These are phyloP conservation scores for Moniliella sp. DNA, from an alignment of 1,284 basidiomycete species.

Conservation along the genomic window DNA sequence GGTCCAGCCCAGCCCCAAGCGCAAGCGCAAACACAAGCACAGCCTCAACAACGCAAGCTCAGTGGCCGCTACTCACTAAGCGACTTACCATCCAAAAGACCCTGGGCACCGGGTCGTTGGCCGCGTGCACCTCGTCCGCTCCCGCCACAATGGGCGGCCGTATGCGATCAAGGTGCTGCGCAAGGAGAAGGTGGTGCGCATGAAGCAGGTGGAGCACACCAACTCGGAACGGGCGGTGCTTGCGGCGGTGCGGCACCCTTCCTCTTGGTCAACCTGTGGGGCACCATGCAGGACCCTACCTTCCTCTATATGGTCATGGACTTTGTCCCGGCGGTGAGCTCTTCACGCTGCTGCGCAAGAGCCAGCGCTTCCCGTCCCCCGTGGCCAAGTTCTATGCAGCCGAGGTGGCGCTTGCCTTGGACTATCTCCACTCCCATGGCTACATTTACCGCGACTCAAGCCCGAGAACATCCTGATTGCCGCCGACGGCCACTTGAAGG, in stretches of 20 bases:
- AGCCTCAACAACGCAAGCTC: too few species aligned
- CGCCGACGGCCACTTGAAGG: slow-evolving; percentile 85
- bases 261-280: slow-evolving; percentile 96
- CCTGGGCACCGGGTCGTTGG: slow-evolving; percentile 30
- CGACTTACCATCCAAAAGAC: slow-evolving; percentile 27
- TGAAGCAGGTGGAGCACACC: slow-evolving; percentile 94
- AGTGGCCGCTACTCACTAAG: slow-evolving; percentile 25
- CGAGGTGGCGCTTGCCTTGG: slow-evolving; percentile 80
- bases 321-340: slow-evolving; percentile 94
- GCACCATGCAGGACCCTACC: slow-evolving; percentile 73
- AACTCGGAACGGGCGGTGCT: slow-evolving; percentile 85
- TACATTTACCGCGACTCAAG: slow-evolving; percentile 96
- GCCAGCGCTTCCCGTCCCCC: slow-evolving; percentile 79
- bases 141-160: slow-evolving; percentile 24
- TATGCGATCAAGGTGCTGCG: slow-evolving; percentile 32
- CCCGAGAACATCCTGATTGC: slow-evolving; percentile 88
- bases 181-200: slow-evolving; percentile 63
- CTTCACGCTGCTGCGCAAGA: slow-evolving; percentile 40
- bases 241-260: slow-evolving; percentile 70
- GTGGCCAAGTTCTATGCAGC: slow-evolving; percentile 98
- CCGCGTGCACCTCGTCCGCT: slow-evolving; percentile 25
- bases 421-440: slow-evolving; percentile 68
- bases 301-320: slow-evolving; percentile 99
- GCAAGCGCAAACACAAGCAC: too few species aligned
- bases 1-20: too few species aligned